These are phyloP conservation scores for Cercospora canescens DNA, from an alignment of 2,329 filamentous ascomycete species.

Conservation along the genomic window DNA sequence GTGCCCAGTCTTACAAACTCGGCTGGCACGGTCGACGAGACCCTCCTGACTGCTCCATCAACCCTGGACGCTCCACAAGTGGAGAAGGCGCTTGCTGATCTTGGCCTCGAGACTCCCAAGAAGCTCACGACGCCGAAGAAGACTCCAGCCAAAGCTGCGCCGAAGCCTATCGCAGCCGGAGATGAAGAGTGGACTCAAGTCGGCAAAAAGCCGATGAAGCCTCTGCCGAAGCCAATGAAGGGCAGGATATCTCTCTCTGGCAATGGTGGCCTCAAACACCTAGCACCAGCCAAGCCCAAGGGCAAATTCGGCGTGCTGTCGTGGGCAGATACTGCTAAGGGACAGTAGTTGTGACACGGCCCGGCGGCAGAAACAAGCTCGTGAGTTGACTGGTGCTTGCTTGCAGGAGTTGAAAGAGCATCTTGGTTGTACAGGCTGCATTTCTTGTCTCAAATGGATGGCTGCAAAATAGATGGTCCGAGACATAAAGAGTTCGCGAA, in stretches of 20 bases:
- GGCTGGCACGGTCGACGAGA: constrained; percentile 9
- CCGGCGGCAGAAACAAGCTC: neutral
- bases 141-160: neutral
- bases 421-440: neutral
- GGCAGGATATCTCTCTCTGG: constrained; percentile 22
- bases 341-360: neutral
- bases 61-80: neutral
- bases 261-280: constrained; percentile 26
- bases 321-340: constrained; percentile 15
- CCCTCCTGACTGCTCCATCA: constrained; percentile 11
- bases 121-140: constrained; percentile 15
- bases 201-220: constrained; percentile 21
- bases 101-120: neutral
- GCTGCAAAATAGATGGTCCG: neutral
- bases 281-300: constrained; percentile 20
- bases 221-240: neutral
- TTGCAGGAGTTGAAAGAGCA: neutral
- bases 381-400: neutral
- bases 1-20: constrained; percentile 17
- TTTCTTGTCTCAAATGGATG: neutral
- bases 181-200: constrained; percentile 23
- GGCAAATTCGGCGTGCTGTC: constrained; percentile 18
- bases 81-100: neutral
- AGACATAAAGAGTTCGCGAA: neutral
- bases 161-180: neutral